Conservation (phyloP, 768 basidiomycete genomes). For the Pulveroboletus ravenelii region DNA sequence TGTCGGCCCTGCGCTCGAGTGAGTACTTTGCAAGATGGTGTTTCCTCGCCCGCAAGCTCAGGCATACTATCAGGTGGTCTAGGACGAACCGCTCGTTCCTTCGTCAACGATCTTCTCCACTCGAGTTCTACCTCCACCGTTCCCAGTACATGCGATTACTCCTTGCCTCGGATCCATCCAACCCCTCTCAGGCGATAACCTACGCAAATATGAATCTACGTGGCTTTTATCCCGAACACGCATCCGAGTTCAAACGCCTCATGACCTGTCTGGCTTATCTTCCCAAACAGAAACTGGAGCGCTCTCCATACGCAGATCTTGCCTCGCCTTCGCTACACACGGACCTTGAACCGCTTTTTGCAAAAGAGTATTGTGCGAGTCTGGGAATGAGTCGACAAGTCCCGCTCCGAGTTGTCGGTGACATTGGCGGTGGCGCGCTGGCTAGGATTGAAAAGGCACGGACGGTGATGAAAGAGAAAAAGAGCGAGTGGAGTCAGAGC, state of each 20-base stretch:
- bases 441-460: conserved; percentile 92
- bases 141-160: conserved; percentile 85
- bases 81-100: conserved; percentile 62
- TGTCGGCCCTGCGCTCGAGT: conserved; percentile 77
- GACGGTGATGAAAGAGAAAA: conserved; percentile 87
- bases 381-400: conserved; percentile 87
- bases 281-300: conserved; percentile 58
- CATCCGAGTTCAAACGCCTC: conserved; percentile 62
- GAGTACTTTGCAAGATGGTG: conserved; percentile 20
- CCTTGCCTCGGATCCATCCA: conserved; percentile 54
- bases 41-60: not conserved
- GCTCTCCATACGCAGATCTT: conserved; percentile 72
- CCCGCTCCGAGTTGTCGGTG: conserved; percentile 83
- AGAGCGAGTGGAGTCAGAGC: conserved; percentile 87
- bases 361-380: conserved; percentile 83
- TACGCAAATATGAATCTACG: conserved; percentile 70
- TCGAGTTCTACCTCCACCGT: conserved; percentile 88
- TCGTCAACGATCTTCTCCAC: conserved; percentile 62
- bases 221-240: conserved; percentile 59
- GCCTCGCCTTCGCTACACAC: conserved; percentile 67
- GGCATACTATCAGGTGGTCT: conserved; percentile 63
- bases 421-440: conserved; percentile 88
- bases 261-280: conserved; percentile 67
- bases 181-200: conserved; percentile 55
- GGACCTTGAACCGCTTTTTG: conserved; percentile 79